Evolutionary conservation across 805 yeast species (phyloP).

Genomic region (Pichia heedii): DNA sequence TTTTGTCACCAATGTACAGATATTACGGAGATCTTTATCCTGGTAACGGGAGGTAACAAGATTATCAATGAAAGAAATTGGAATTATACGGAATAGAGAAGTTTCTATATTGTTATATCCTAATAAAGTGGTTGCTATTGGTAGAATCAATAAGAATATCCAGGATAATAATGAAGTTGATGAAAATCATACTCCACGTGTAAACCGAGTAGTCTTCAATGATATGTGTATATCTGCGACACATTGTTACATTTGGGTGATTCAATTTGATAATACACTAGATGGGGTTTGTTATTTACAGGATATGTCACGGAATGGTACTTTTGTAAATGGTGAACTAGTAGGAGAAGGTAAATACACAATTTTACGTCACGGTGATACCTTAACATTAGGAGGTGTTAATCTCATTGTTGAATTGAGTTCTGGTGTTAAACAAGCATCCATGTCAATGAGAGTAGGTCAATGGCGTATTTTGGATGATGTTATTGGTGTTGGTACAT

Average conservation of each 20-base stretch:
- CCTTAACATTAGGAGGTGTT: constrained; percentile 17
- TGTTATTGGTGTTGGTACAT: constrained; percentile 47
- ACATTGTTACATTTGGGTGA: constrained; percentile 33
- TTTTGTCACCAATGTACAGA: constrained; percentile 11
- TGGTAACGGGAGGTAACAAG: constrained; percentile 10
- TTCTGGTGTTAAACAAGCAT: neutral
- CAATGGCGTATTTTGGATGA: constrained; percentile 36
- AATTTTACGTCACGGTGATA: constrained; percentile 29
- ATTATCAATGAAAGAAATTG: neutral
- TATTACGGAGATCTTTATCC: constrained; percentile 13
- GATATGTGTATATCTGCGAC: constrained; percentile 31
- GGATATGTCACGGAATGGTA: constrained; percentile 46
- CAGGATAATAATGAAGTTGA: constrained; percentile 8
- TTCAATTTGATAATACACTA: constrained; percentile 39
- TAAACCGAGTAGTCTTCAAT: constrained; percentile 2
- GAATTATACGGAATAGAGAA: neutral
- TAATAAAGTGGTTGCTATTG: constrained; percentile 33
- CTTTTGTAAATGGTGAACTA: constrained; percentile 31
- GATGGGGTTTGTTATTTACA: constrained; percentile 40
- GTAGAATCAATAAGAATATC: constrained; percentile 32
- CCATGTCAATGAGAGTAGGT: neutral
- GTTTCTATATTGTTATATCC: neutral
- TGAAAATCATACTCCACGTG: constrained; percentile 14
- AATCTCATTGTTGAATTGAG: neutral
- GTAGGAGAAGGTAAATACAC: constrained; percentile 25